Evolutionary conservation across 2,329 filamentous ascomycete genomes (phyloP), one percentile per base, ranked within the genome.

Genomic region (Aspergillus thermomutatus): DNA sequence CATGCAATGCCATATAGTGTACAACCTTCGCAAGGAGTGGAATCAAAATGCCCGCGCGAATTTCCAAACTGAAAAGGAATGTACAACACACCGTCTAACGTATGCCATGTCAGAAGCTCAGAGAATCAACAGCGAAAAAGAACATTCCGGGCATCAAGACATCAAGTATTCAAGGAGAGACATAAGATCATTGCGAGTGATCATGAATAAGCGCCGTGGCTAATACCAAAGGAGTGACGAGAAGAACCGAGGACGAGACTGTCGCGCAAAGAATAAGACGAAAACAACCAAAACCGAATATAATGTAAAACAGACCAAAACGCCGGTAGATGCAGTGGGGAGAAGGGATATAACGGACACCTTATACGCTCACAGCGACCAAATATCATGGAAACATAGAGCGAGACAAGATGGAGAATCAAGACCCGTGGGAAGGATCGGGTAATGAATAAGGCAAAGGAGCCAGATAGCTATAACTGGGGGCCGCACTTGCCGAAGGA

Each of bases 1-100:
- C 66, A 64, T 68, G 66, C 68, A 68, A 72, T 72, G 70, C 69
- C 60, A 67, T 60, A 58, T 72, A 66, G 55, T 64, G 58, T 72
- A 73, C 71, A 73, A 59, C 60, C 66, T 64, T 67, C 66, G 54
- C 62, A 71, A 68, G 67, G 69, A 71, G 65, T 64, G 69, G 52
- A 64, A 69, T 64, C 62, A 61, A 60, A 69, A 72, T 72, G 70
- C 68, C 68, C 64, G 46, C 60, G 48, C 55, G 57, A 54, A 59
- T 69, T 68, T 68, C 66, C 68, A 67, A 63, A 49, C 57, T 56
- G 55, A 58, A 57, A 69, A 70, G 66, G 66, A 69, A 67, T 64
- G 67, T 64, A 69, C 62, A 67, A 66, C 65, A 70, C 63, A 69
- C 66, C 67, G 65, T 72, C 68, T 69, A 69, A 57, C 59, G 68